A percentile compares a stretch with the other conserved stretches of the same genome.
These are phyloP conservation scores for sunflower (Helianthus annuus) DNA, from an alignment of 129 eudicot genomes.

Conservation along the genomic window DNA sequence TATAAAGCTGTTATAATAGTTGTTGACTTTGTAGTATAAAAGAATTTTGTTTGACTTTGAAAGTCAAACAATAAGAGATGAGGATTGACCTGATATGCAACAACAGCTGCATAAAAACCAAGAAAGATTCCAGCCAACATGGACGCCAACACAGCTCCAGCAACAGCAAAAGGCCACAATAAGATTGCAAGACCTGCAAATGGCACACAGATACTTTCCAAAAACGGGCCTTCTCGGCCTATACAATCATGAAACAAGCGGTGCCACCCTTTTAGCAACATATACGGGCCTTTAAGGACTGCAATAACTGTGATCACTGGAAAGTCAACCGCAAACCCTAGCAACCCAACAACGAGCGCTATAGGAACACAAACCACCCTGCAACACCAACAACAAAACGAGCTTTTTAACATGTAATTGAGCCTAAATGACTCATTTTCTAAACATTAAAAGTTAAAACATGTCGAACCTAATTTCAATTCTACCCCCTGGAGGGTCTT, in stretches of 20 bases:
- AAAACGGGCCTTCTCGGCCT: slow-evolving; percentile 94
- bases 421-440: slow-evolving; percentile 12
- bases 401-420: slow-evolving; percentile 3
- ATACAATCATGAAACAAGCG: slow-evolving; percentile 89
- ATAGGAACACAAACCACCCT: slow-evolving; percentile 67
- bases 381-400: slow-evolving; percentile 23
- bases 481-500: slow-evolving; percentile 63
- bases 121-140: slow-evolving; percentile 66
- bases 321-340: slow-evolving; percentile 64
- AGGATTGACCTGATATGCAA: slow-evolving; percentile 72
- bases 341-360: slow-evolving; percentile 57
- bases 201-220: slow-evolving; percentile 92
- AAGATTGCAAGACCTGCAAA: slow-evolving; percentile 92
- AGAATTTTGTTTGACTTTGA: slow-evolving; percentile 3
- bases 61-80: slow-evolving; percentile 17
- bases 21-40: slow-evolving; percentile 2
- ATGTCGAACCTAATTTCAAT: slow-evolving; percentile 75
- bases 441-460: background rate
- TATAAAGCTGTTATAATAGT: background rate
- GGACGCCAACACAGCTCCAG: slow-evolving; percentile 79
- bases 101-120: slow-evolving; percentile 81
- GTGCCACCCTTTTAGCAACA: slow-evolving; percentile 92
- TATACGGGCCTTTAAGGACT: slow-evolving; percentile 70
- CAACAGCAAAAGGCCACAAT: slow-evolving; percentile 94
- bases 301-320: slow-evolving; percentile 74